Evolutionary conservation across 2,329 filamentous ascomycete genomes (phyloP).

Genomic region (Aureobasidium zeae): DNA sequence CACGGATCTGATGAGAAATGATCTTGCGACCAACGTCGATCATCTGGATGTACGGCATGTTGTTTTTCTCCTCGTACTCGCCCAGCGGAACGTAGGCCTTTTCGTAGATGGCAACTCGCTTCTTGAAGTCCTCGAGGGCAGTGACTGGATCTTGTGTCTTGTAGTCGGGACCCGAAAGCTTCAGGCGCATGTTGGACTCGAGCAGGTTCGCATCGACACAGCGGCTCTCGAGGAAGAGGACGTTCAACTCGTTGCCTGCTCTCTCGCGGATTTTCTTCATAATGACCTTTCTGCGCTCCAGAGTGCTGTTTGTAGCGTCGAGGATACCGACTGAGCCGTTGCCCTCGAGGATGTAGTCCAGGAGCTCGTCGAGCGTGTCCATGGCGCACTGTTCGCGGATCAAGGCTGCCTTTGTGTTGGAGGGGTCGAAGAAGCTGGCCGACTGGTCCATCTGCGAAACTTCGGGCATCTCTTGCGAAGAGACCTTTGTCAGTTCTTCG

Average conservation of each 20-base stretch:
- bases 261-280: conserved; percentile 54
- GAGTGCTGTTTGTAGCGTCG: conserved; percentile 94
- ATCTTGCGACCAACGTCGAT: conserved; percentile 94
- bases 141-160: conserved; percentile 81
- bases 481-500: conserved; percentile 22
- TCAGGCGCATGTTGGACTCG: conserved; percentile 94
- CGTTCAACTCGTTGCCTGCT: conserved; percentile 75
- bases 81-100: conserved; percentile 88
- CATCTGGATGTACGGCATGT: conserved; percentile 95
- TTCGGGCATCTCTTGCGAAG: conserved; percentile 16
- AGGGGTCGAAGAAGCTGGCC: conserved; percentile 86
- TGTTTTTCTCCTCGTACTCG: conserved; percentile 78
- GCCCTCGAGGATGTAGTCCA: conserved; percentile 75
- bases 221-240: conserved; percentile 90
- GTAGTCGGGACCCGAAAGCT: conserved; percentile 93
- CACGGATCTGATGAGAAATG: conserved; percentile 78
- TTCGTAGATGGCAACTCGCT: conserved; percentile 85
- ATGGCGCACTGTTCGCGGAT: conserved; percentile 86
- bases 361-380: conserved; percentile 80
- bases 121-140: conserved; percentile 83
- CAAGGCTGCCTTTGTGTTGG: conserved; percentile 70
- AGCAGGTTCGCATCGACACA: conserved; percentile 76
- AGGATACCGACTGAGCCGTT: conserved; percentile 89
- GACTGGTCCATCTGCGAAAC: conserved; percentile 28
- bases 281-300: conserved; percentile 71